Evolutionary conservation across 2,329 filamentous ascomycete species (phyloP).

Genomic region (Scytalidium lignicola): DNA sequence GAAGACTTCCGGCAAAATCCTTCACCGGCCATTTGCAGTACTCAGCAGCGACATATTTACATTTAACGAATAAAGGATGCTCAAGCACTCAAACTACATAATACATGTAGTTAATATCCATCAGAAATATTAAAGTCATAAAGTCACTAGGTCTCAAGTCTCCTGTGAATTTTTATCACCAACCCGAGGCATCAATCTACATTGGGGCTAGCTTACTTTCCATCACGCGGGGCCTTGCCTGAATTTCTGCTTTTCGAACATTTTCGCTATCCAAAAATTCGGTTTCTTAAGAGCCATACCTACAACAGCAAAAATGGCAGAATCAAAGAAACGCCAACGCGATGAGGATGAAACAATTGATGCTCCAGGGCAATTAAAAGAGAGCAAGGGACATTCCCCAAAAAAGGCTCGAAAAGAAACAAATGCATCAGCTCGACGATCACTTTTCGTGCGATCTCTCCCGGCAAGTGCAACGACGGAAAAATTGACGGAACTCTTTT

Average conservation of each 20-base stretch:
- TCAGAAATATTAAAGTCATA: too few relatives aligned
- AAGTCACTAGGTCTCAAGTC: too few relatives aligned
- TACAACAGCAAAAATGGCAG: neutral
- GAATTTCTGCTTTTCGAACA: neutral
- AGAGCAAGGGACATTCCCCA: constrained; percentile 25
- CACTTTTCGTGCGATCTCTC: constrained; percentile 88
- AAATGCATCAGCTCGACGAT: constrained; percentile 44
- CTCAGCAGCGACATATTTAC: neutral
- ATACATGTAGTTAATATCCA: too few relatives aligned
- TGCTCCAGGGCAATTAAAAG: neutral
- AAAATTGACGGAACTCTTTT: constrained; percentile 81
- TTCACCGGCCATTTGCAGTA: neutral
- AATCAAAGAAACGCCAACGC: constrained; percentile 21
- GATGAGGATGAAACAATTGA: constrained; percentile 17
- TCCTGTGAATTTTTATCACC: neutral
- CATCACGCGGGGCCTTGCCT: neutral
- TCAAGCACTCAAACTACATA: too few relatives aligned
- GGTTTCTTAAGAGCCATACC: neutral
- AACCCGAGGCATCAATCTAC: neutral
- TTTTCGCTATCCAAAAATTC: neutral
- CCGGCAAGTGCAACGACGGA: constrained; percentile 76
- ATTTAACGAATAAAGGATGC: too few relatives aligned
- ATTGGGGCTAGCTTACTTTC: neutral
- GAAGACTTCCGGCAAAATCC: neutral
- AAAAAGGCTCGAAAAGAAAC: constrained; percentile 58